Evolutionary conservation across 1,284 basidiomycete species (phyloP).

Genomic region (Chalciporus sp.): DNA sequence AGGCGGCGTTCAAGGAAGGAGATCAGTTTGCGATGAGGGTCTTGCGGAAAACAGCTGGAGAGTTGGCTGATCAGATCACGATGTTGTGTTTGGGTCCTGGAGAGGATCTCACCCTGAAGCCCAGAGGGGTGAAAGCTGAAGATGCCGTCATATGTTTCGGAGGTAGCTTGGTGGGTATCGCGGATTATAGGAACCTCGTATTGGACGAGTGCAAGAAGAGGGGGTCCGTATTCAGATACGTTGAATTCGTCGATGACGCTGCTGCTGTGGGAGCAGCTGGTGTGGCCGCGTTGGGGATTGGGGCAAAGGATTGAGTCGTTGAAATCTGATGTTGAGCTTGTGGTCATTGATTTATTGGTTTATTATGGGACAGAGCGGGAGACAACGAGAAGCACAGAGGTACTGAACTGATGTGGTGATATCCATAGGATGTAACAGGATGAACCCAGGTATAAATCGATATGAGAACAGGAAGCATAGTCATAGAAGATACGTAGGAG

Average conservation of each 20-base stretch:
- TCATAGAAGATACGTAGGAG: too few species aligned
- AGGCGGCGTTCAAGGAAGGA: conserved; percentile 63
- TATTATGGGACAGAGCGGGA: background rate
- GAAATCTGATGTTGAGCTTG: background rate
- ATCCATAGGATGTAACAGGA: background rate
- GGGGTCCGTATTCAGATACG: conserved; percentile 63
- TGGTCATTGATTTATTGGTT: background rate
- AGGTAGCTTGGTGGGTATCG: conserved; percentile 67
- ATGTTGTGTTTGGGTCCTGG: conserved; percentile 49
- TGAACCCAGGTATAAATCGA: too few species aligned
- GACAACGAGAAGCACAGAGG: background rate
- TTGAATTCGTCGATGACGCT: conserved; percentile 68
- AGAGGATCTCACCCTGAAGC: conserved; percentile 27
- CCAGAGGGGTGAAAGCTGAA: conserved; percentile 50
- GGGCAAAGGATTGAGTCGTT: background rate
- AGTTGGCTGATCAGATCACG: conserved; percentile 63
- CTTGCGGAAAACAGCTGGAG: conserved; percentile 50
- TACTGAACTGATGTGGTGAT: background rate
- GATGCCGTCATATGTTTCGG: conserved; percentile 71
- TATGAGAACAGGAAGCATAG: too few species aligned
- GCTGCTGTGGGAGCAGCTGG: conserved; percentile 63
- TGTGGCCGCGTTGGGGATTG: conserved; percentile 35
- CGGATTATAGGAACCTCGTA: conserved; percentile 60
- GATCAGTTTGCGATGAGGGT: conserved; percentile 64
- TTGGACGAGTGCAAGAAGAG: conserved; percentile 55